A percentile compares a stretch with the other conserved stretches of the same genome.
Evolutionary conservation across 306 rosid genomes (phyloP).

Genomic region (Prunus campanulata): DNA sequence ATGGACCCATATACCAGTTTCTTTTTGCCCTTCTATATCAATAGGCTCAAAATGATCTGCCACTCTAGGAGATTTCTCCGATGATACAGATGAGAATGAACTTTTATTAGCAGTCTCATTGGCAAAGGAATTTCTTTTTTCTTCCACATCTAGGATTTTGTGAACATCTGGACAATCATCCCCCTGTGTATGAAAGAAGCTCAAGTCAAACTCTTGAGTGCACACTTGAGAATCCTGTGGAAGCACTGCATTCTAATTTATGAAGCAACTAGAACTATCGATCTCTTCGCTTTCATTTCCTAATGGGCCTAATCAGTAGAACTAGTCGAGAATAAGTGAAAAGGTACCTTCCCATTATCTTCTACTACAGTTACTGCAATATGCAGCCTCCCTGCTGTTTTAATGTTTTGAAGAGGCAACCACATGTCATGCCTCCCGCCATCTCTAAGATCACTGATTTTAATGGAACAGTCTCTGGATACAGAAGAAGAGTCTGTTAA

Average conservation of each 20-base stretch:
- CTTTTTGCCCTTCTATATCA: conserved; percentile 71
- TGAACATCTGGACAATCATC: conserved; percentile 30
- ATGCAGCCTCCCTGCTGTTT: conserved; percentile 75
- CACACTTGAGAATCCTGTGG: not conserved
- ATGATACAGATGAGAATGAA: conserved; percentile 47
- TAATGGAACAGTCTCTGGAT: conserved; percentile 73
- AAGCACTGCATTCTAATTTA: not conserved
- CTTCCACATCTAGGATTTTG: conserved; percentile 39
- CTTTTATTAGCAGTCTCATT: conserved; percentile 39
- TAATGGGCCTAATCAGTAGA: not conserved
- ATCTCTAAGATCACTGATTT: conserved; percentile 52
- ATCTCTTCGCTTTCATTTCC: not conserved
- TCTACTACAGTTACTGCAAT: conserved; percentile 63
- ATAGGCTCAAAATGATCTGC: conserved; percentile 77
- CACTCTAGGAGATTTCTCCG: conserved; percentile 47
- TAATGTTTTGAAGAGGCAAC: conserved; percentile 73
- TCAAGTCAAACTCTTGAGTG: conserved; percentile 11
- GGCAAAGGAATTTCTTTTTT: conserved; percentile 41
- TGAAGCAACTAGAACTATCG: not conserved
- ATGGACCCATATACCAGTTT: conserved; percentile 91
- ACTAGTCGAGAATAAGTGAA: not conserved
- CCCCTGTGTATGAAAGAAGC: conserved; percentile 37
- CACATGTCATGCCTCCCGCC: conserved; percentile 82
- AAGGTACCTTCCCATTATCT: conserved; percentile 51
- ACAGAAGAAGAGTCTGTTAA: conserved; percentile 20